Base-by-base conservation (phyloP, 1,284 basidiomycete genomes). In the Trametes hirsuta region DNA sequence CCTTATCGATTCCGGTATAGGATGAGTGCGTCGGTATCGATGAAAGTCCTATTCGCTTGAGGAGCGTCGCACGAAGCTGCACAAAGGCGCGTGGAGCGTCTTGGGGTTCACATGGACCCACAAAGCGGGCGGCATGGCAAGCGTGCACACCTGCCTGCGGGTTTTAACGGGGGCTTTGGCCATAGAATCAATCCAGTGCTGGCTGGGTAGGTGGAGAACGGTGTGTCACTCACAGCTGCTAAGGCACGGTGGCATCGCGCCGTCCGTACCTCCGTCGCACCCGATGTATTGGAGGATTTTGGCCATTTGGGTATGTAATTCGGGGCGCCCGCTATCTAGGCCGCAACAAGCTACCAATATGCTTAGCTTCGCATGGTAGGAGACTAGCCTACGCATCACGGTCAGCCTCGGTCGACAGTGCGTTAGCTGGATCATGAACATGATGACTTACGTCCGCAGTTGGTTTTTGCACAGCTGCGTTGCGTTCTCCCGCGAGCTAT, bases 1-100 rank as follows among this genome's bases (percentile, higher is more conserved):
- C 18, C 4, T 39, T 59, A 59, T 54, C 58, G 47, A 51, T 59
- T 51, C 35, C 36, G 41, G 53, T 53, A 55, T 54, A 55, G 53
- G 48, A 55, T 40, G 58, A 59, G 52, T 59, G 42, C 42, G 6
- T 15, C 18, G 36, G 21, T 41, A 48, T 55, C 46, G 53, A 55
- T 55, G 53, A 30, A 8, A 30, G 8, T 30, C 30, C 30, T 8
- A 30, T 5, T 4, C 4, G 30, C 30, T 30, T 8, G 30, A 30
- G 53, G 25, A 4, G 45, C 45, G 2, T 48, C 2, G 36, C 46
- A n/a, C 11, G 4, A 12, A 18, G 18, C 53, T 8, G 8, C 30
- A 8, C 5, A 25, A 37, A 47, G 47, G 53, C 45, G 40, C 41
- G 39, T 36, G 35, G 21, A 4, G 44, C 15, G 14, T 18, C 22